phyloP scores from a whole-genome alignment of 2,329 filamentous ascomycete species.

The Pseudogymnoascus sp. region DNA sequence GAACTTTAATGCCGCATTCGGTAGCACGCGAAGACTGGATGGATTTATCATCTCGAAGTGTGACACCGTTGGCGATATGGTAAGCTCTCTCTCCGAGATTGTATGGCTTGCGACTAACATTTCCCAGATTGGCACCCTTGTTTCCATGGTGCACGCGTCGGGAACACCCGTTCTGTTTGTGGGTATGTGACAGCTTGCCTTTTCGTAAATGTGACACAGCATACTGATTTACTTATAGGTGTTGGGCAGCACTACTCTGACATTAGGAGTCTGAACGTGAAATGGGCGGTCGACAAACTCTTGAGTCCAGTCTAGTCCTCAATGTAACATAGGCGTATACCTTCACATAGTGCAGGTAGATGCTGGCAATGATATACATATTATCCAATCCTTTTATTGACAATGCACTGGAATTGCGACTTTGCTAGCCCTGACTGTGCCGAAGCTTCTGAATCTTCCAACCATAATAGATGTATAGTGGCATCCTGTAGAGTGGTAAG shows the following conservation, averaged over 20 bases:
- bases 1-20: slow-evolving; percentile 94
- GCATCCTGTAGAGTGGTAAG: not conserved
- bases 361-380: slow-evolving; percentile 4
- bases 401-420: not conserved
- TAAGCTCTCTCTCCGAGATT: slow-evolving; percentile 39
- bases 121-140: slow-evolving; percentile 55
- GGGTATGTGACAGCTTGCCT: slow-evolving; percentile 34
- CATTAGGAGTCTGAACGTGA: slow-evolving; percentile 59
- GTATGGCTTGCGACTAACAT: not conserved
- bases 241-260: slow-evolving; percentile 64
- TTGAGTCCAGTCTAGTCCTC: slow-evolving; percentile 28
- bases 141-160: slow-evolving; percentile 95
- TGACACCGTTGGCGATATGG: slow-evolving; percentile 99
- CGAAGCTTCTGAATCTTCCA: not conserved
- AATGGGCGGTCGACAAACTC: slow-evolving; percentile 61
- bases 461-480: not conserved
- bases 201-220: not conserved
- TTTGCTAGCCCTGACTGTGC: not conserved
- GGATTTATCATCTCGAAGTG: slow-evolving; percentile 99
- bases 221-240: slow-evolving; percentile 20
- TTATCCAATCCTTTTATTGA: not conserved
- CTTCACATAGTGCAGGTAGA: not conserved
- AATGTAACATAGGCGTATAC: not conserved
- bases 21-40: slow-evolving; percentile 69
- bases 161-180: slow-evolving; percentile 93